Conservation (phyloP, 2,329 filamentous ascomycete species). For the Fonsecaea monophora region DNA sequence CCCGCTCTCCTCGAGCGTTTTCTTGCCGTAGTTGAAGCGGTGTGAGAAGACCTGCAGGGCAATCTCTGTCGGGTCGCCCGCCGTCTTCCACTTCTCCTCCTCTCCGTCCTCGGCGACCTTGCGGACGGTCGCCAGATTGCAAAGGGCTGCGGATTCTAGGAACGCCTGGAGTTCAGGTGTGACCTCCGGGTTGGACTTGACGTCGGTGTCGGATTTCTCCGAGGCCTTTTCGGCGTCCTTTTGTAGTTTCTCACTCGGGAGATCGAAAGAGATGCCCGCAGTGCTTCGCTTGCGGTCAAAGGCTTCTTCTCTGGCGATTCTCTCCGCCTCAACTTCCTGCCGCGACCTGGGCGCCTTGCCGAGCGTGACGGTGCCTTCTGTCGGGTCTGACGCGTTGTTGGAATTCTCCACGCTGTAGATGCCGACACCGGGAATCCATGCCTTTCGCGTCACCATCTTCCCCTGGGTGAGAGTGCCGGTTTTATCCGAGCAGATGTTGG, state of each 20-base stretch:
- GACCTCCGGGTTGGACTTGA: conserved; percentile 47
- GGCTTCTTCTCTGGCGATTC: conserved; percentile 51
- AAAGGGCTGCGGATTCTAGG: conserved; percentile 62
- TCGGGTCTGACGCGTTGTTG: conserved; percentile 65
- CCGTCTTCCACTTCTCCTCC: conserved; percentile 59
- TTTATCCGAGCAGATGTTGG: conserved; percentile 60
- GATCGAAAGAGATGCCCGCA: conserved; percentile 67
- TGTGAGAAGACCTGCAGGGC: conserved; percentile 70
- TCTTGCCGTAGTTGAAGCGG: conserved; percentile 62
- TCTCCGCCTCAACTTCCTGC: conserved; percentile 44
- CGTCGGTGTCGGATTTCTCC: conserved; percentile 34
- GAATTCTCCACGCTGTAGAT: conserved; percentile 65
- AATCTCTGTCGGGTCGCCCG: conserved; percentile 71
- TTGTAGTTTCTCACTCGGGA: conserved; percentile 59
- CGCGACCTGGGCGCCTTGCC: conserved; percentile 44
- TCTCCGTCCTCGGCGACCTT: conserved; percentile 47
- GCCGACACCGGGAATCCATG: conserved; percentile 64
- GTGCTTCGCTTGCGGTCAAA: conserved; percentile 67
- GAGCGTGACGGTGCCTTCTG: conserved; percentile 55
- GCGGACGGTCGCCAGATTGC: conserved; percentile 61
- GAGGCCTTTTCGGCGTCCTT: conserved; percentile 43
- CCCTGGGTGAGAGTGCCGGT: conserved; percentile 64
- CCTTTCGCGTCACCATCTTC: conserved; percentile 68
- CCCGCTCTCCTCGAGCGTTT: conserved; percentile 49
- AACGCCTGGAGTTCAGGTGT: conserved; percentile 58